These are phyloP conservation scores for Fusarium chlamydosporum DNA, from an alignment of 2,329 filamentous ascomycete species.

Conservation along the genomic window DNA sequence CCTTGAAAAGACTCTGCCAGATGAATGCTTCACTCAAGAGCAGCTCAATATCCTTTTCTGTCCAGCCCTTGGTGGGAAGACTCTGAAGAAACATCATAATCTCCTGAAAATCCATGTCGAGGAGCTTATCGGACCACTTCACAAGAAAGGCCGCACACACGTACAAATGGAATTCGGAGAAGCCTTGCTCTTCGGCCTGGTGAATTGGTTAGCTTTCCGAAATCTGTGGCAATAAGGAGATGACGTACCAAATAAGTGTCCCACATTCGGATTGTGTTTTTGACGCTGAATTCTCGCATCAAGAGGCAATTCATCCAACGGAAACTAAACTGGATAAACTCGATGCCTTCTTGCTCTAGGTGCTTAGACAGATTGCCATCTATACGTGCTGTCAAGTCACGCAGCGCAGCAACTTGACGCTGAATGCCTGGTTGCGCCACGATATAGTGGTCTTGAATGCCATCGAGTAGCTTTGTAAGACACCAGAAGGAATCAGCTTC, in stretches of 20 bases:
- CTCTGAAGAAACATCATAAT: constrained; percentile 99
- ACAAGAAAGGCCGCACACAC: constrained; percentile 98
- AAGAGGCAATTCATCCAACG: constrained; percentile 99
- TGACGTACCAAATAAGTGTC: constrained; percentile 92
- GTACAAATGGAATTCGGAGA: constrained; percentile 98
- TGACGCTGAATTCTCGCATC: constrained; percentile 97
- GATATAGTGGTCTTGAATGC: constrained; percentile 99
- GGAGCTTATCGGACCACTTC: constrained; percentile 95
- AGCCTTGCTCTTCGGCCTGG: constrained; percentile 97
- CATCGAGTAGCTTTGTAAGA: constrained; percentile 95
- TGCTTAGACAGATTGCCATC: constrained; percentile 88
- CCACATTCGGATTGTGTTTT: constrained; percentile 99
- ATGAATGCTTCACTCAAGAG: constrained; percentile 97
- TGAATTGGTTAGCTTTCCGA: constrained; percentile 6
- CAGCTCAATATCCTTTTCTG: constrained; percentile 97
- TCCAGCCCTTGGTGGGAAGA: constrained; percentile 93
- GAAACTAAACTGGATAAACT: constrained; percentile 99
- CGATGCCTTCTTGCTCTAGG: constrained; percentile 89
- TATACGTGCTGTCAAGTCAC: constrained; percentile 92
- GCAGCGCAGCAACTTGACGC: constrained; percentile 87
- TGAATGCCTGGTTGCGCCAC: constrained; percentile 97
- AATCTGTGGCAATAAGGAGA: not conserved
- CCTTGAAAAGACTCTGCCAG: constrained; percentile 97
- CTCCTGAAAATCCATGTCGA: constrained; percentile 98
- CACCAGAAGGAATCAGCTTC: constrained; percentile 99